Evolutionary conservation across 768 basidiomycete species (phyloP).

Genomic region (Amanita phalloides): DNA sequence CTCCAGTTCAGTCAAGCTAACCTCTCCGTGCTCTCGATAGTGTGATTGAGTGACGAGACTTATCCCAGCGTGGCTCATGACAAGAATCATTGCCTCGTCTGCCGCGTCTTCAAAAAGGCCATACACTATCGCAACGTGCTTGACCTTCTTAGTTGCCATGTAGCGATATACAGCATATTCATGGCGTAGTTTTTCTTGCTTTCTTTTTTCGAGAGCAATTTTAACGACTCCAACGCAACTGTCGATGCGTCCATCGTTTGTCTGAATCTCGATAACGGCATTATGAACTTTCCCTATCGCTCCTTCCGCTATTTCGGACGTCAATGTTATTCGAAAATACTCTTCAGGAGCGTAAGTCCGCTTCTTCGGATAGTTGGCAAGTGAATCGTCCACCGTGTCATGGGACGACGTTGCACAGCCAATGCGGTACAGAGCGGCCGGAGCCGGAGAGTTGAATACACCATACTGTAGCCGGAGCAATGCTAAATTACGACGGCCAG

Average conservation of each 20-base stretch:
- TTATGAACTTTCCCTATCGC: background rate
- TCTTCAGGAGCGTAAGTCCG: background rate
- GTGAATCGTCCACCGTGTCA: background rate
- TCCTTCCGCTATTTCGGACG: background rate
- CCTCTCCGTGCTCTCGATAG: background rate
- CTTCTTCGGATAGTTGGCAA: background rate
- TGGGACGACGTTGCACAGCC: background rate
- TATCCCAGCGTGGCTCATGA: background rate
- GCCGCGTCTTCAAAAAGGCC: background rate
- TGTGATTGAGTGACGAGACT: background rate
- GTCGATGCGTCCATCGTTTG: too few relatives aligned
- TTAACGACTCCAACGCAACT: background rate
- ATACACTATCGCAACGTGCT: background rate
- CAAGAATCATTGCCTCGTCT: background rate
- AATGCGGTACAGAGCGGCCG: background rate
- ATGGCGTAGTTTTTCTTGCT: background rate
- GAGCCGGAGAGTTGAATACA: background rate
- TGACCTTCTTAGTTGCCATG: background rate
- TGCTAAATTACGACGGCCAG: background rate
- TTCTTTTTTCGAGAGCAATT: background rate
- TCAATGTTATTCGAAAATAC: background rate
- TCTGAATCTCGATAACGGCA: background rate
- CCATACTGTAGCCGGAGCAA: background rate
- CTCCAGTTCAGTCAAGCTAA: background rate
- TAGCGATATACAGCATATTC: conserved; percentile 1